Percentiles rank a stretch among this genome's conserved stretches.
phyloP scores from a whole-genome alignment of 1,284 basidiomycete species.

The Trametes versicolor region DNA sequence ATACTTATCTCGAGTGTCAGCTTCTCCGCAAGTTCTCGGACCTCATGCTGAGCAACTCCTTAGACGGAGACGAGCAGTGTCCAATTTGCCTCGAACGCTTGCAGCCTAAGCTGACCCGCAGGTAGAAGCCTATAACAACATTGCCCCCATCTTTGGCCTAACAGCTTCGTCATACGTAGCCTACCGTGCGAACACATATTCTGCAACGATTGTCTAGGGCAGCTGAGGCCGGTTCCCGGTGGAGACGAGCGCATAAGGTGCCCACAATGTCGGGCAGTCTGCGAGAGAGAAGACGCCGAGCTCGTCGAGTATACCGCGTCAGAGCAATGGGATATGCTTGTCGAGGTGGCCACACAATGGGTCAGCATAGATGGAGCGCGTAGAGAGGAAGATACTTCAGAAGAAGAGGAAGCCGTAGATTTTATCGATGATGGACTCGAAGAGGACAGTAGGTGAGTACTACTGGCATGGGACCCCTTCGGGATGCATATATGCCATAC shows the following conservation, averaged over 20 bases:
- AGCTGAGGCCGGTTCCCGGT: constrained; percentile 33
- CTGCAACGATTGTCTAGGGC: constrained; percentile 51
- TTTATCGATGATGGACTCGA: constrained; percentile 50
- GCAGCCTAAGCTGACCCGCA: constrained; percentile 46
- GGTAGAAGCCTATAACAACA: constrained; percentile 33
- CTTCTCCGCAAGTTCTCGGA: constrained; percentile 54
- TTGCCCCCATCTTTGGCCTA: not conserved
- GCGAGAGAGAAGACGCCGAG: constrained; percentile 49
- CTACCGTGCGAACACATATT: constrained; percentile 55
- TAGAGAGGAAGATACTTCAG: constrained; percentile 49
- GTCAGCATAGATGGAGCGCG: constrained; percentile 47
- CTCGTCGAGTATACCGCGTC: constrained; percentile 53
- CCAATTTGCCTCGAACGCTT: constrained; percentile 54
- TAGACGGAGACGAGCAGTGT: constrained; percentile 57
- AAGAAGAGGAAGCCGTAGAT: constrained; percentile 54
- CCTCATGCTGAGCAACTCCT: constrained; percentile 50
- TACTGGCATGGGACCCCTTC: too few relatives aligned
- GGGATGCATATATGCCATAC: too few relatives aligned
- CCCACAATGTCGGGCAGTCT: constrained; percentile 51
- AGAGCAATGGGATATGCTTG: constrained; percentile 59
- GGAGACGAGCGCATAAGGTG: constrained; percentile 48
- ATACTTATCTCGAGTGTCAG: constrained; percentile 41
- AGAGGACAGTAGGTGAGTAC: constrained; percentile 10
- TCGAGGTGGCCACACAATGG: constrained; percentile 54
- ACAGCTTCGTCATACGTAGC: constrained; percentile 37